Conservation (phyloP, 1,284 basidiomycete genomes). For the Ceratobasidium theobromae region DNA sequence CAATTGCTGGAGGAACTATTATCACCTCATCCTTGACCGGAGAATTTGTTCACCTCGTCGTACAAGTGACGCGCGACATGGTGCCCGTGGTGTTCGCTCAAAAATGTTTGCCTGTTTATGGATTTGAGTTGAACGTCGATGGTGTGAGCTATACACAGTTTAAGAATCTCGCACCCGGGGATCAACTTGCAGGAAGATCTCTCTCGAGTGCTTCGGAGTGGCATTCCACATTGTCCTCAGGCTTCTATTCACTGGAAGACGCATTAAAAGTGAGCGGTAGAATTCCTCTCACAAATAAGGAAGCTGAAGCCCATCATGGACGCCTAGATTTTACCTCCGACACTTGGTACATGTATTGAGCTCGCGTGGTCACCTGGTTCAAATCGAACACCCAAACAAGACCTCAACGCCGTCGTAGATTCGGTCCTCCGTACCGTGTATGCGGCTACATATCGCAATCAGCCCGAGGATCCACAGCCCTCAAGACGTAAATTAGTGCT, state of each 20-base stretch:
- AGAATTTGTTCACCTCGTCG: constrained; percentile 79
- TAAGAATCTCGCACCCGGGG: constrained; percentile 58
- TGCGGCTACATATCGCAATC: constrained; percentile 52
- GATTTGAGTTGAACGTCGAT: constrained; percentile 77
- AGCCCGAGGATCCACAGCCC: constrained; percentile 23
- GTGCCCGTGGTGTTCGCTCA: constrained; percentile 81
- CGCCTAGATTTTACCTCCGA: constrained; percentile 65
- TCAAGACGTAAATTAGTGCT: constrained; percentile 77
- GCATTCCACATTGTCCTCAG: constrained; percentile 54
- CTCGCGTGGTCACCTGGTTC: constrained; percentile 64
- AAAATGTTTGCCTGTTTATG: constrained; percentile 69
- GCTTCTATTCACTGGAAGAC: constrained; percentile 70
- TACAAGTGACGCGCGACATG: constrained; percentile 91
- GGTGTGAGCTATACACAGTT: constrained; percentile 86
- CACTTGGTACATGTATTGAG: constrained; percentile 78
- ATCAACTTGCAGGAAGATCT: constrained; percentile 48
- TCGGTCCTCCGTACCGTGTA: constrained; percentile 80
- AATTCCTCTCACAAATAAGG: constrained; percentile 30
- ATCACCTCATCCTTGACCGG: constrained; percentile 88
- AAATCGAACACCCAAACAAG: constrained; percentile 52
- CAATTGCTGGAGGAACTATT: constrained; percentile 47
- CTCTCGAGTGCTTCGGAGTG: constrained; percentile 55
- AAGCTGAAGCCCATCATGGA: neutral
- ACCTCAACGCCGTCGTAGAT: constrained; percentile 82
- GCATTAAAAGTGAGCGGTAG: constrained; percentile 63